phyloP scores from a whole-genome alignment of 768 basidiomycete species.

The Lactarius akahatsu region DNA sequence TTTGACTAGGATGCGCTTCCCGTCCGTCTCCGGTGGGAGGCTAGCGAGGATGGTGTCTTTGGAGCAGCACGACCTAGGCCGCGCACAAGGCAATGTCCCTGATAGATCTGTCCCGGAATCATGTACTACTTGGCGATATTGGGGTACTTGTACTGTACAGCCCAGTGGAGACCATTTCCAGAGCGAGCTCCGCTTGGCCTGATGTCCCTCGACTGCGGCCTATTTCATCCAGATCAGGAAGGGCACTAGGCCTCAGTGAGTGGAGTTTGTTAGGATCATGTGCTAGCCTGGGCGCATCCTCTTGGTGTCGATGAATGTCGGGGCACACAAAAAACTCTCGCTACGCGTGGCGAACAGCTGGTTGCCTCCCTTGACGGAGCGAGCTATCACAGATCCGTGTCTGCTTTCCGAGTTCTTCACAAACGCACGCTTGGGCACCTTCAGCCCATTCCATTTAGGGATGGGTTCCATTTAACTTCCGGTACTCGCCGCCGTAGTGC shows the following conservation, averaged over 20 bases:
- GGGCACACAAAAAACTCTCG: conserved; percentile 75
- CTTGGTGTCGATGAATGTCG: conserved; percentile 88
- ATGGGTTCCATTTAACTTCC: not conserved
- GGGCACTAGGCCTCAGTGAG: conserved; percentile 10
- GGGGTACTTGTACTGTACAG: conserved; percentile 77
- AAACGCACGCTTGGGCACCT: conserved; percentile 86
- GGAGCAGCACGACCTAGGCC: conserved; percentile 79
- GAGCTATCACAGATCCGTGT: conserved; percentile 85
- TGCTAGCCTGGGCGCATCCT: conserved; percentile 46
- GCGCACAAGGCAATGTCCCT: conserved; percentile 66
- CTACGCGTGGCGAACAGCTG: conserved; percentile 73
- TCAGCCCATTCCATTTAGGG: conserved; percentile 29
- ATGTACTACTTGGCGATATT: conserved; percentile 91
- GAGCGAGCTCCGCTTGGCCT: conserved; percentile 71
- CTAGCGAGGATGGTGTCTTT: conserved; percentile 64
- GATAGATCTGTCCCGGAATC: conserved; percentile 92
- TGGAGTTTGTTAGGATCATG: not conserved
- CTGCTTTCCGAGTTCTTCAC: conserved; percentile 83
- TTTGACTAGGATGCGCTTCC: conserved; percentile 84
- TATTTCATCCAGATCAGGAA: conserved; percentile 98
- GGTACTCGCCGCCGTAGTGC: not conserved
- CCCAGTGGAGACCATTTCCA: conserved; percentile 71
- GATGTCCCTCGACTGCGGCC: conserved; percentile 90
- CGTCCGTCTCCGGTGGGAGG: too few species aligned
- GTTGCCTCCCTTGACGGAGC: conserved; percentile 88